Evolutionary conservation across 2,329 filamentous ascomycete species (phyloP).

Genomic region (Lecanosticta acicola): DNA sequence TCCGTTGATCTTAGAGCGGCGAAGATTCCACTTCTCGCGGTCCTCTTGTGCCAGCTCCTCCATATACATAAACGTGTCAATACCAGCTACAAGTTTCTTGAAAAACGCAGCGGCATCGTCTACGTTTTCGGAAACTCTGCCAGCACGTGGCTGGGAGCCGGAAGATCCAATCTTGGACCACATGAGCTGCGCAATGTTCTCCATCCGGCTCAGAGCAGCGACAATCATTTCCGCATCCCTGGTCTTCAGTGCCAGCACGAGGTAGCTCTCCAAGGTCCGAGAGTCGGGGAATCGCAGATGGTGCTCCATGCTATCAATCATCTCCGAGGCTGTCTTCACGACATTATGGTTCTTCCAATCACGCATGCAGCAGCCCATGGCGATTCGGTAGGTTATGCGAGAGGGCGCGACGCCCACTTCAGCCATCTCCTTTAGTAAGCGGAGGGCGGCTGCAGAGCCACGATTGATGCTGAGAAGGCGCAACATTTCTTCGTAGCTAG

Average conservation of each 20-base stretch:
- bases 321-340: slow-evolving; percentile 57
- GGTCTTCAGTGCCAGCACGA: slow-evolving; percentile 50
- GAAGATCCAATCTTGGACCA: slow-evolving; percentile 5
- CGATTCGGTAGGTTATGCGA: slow-evolving; percentile 60
- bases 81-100: slow-evolving; percentile 22
- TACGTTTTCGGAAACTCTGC: slow-evolving; percentile 4
- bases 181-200: slow-evolving; percentile 21
- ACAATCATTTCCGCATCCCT: slow-evolving; percentile 25
- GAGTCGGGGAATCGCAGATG: slow-evolving; percentile 46
- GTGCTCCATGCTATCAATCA: slow-evolving; percentile 60
- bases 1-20: slow-evolving; percentile 17
- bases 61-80: slow-evolving; percentile 29
- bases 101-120: slow-evolving; percentile 19
- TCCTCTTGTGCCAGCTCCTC: slow-evolving; percentile 19
- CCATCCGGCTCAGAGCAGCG: slow-evolving; percentile 22
- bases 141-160: neutral
- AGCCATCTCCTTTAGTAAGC: slow-evolving; percentile 47
- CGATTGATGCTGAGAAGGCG: slow-evolving; percentile 60
- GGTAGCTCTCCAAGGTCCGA: slow-evolving; percentile 49
- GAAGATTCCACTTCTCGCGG: slow-evolving; percentile 16
- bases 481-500: slow-evolving; percentile 66
- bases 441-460: slow-evolving; percentile 56
- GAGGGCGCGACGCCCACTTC: slow-evolving; percentile 26
- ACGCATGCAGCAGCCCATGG: slow-evolving; percentile 65
- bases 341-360: slow-evolving; percentile 71